A percentile compares a stretch with the other conserved stretches of the same genome.
phyloP scores from a whole-genome alignment of 192 early-diverging fungal genomes.

The Coemansia sp. region DNA sequence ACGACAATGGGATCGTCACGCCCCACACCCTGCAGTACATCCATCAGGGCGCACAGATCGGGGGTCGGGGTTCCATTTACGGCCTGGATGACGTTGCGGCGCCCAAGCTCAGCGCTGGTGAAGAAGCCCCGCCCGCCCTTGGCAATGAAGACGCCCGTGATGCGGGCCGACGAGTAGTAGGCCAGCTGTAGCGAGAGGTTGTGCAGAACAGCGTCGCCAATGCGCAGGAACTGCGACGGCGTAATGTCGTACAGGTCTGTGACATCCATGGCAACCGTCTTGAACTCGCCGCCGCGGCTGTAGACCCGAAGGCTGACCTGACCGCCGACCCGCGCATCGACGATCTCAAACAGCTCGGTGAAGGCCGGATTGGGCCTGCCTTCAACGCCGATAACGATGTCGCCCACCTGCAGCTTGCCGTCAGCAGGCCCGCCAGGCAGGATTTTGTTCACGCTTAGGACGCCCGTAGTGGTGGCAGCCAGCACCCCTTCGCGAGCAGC shows the following conservation, averaged over 20 bases:
- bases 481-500: conserved; percentile 56
- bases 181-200: conserved; percentile 71
- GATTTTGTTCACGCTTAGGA: conserved; percentile 63
- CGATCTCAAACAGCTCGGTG: conserved; percentile 56
- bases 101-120: not conserved
- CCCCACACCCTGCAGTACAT: conserved; percentile 4
- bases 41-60: conserved; percentile 24
- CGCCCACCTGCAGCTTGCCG: conserved; percentile 60
- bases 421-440: conserved; percentile 72
- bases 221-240: conserved; percentile 74
- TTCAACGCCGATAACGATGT: conserved; percentile 66
- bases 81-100: conserved; percentile 12
- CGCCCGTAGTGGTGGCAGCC: conserved; percentile 62
- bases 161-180: conserved; percentile 12
- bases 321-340: conserved; percentile 62
- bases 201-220: conserved; percentile 74
- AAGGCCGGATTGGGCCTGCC: conserved; percentile 61
- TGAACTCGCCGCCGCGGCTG: conserved; percentile 54
- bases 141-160: conserved; percentile 24
- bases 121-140: conserved; percentile 1
- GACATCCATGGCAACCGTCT: conserved; percentile 47
- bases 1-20: conserved; percentile 22
- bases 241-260: conserved; percentile 75
- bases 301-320: conserved; percentile 56
- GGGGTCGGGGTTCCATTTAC: conserved; percentile 18